Base-by-base conservation (phyloP, 2,329 filamentous ascomycete species). In the Sporothrix brasiliensis region DNA sequence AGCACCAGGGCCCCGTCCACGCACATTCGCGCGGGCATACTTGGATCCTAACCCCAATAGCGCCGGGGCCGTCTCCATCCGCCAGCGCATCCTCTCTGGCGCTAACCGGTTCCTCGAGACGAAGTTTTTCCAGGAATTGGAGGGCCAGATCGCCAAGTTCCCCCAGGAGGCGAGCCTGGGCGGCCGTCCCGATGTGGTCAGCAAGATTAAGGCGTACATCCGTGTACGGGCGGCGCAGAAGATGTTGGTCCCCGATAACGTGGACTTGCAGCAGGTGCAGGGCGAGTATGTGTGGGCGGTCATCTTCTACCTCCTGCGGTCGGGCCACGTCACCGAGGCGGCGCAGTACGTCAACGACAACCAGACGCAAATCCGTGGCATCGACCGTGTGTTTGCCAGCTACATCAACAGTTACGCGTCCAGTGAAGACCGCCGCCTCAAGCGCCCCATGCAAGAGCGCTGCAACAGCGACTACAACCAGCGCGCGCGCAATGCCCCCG, bases 251-350 rank as follows among this genome's bases (percentile, higher is more conserved):
- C 89, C 91, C 2, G 92, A 97, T 77, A 92, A 91, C 73, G 88
- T 90, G 4, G 89, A 94, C 74, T 84, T 97, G 61, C 92, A 97
- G 79, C 88, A 89, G 78, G 86, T 94, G 63, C 88, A 89, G 54
- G 89, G 91, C 67, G 94, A 97, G 78, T 95, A 91, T 76, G 91
- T 94, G 73, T 99, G 95, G 95, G 93, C 94, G 56, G 86, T 97
- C 66, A 89, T 99, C 58, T 99, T 96, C 82, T 98, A 93, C 80
- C 86, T 98, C 53, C 83, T 99, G 30, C 89, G 95, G 60, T 91
- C 91, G 73, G 95, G 95, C 66, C 90, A 97, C 74, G 85, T 95
- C 68, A 86, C 86, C 19, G 94, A 98, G 79, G 94, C 94, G 19
- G 89, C 92, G 41, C 87, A 91, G 73, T 99, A 97, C 79, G 92